Conservation (phyloP, 2,329 filamentous ascomycete species). For the Bipolaris cookei region DNA sequence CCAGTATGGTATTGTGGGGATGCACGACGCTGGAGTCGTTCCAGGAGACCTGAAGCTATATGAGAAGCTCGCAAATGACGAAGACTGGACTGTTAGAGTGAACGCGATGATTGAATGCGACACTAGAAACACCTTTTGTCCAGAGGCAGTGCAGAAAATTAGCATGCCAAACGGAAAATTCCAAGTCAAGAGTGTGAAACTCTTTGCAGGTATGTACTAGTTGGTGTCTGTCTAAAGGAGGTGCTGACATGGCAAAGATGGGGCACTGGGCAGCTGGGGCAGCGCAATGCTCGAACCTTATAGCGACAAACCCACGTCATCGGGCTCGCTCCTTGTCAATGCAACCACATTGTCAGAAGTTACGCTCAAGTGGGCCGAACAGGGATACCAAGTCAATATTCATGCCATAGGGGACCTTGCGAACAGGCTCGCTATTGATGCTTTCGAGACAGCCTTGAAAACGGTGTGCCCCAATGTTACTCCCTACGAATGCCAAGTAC, state of each 20-base stretch:
- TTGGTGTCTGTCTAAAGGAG: background rate
- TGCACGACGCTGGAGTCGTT: slow-evolving; percentile 70
- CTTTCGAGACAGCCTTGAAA: slow-evolving; percentile 64
- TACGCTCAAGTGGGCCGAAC: slow-evolving; percentile 61
- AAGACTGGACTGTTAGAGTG: slow-evolving; percentile 67
- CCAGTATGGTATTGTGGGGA: slow-evolving; percentile 69
- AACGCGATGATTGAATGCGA: slow-evolving; percentile 73
- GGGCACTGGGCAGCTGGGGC: slow-evolving; percentile 73
- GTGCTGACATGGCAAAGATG: slow-evolving; percentile 57
- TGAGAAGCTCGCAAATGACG: slow-evolving; percentile 56
- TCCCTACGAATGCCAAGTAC: slow-evolving; percentile 58
- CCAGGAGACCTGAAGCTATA: slow-evolving; percentile 63
- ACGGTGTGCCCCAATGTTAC: slow-evolving; percentile 56
- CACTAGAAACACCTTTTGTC: slow-evolving; percentile 69
- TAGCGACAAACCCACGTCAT: slow-evolving; percentile 65
- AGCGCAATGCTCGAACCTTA: slow-evolving; percentile 75
- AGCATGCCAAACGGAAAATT: slow-evolving; percentile 58
- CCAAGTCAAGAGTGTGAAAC: slow-evolving; percentile 68
- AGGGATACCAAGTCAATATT: slow-evolving; percentile 72
- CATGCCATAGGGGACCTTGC: slow-evolving; percentile 75
- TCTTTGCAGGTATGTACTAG: slow-evolving; percentile 65
- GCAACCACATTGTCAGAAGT: slow-evolving; percentile 63
- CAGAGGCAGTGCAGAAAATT: slow-evolving; percentile 56
- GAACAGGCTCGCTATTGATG: slow-evolving; percentile 68
- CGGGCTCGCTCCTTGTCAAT: slow-evolving; percentile 71